Percentiles rank a stretch among this genome's conserved stretches.
Conservation (phyloP, 106 monocot genomes). For the Dendrobium chrysotoxum region DNA sequence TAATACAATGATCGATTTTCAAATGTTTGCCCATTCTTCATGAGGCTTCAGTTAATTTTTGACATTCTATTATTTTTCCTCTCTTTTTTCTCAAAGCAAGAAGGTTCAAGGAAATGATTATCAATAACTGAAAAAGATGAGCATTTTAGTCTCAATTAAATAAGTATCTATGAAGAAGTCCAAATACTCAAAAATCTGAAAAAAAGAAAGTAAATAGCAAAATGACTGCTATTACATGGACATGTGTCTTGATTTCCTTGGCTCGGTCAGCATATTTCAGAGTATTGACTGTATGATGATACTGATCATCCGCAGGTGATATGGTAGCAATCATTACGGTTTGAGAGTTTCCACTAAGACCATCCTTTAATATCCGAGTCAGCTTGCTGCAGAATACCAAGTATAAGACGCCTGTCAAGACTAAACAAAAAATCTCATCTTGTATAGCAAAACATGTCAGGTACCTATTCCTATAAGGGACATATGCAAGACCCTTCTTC, state of each 20-base stretch:
- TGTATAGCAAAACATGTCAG: neutral
- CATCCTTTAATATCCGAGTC: slow-evolving; percentile 96
- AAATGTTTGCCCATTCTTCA: neutral
- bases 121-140: neutral
- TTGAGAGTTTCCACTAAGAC: slow-evolving; percentile 93
- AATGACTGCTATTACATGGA: slow-evolving; percentile 49
- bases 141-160: neutral
- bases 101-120: neutral
- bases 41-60: neutral
- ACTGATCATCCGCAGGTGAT: slow-evolving; percentile 92
- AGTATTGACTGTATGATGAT: slow-evolving; percentile 94
- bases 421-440: neutral
- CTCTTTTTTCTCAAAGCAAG: neutral
- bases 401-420: slow-evolving; percentile 1
- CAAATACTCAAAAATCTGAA: neutral
- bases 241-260: slow-evolving; percentile 96
- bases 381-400: slow-evolving; percentile 54
- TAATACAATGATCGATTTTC: neutral
- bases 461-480: slow-evolving; percentile 98
- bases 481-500: slow-evolving; percentile 98
- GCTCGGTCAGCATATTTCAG: slow-evolving; percentile 99
- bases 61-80: neutral
- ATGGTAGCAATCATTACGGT: slow-evolving; percentile 98
- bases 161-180: neutral
- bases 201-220: slow-evolving; percentile 9